These are phyloP conservation scores for Babjeviella inositovora DNA, from an alignment of 805 yeast genomes.

Conservation along the genomic window DNA sequence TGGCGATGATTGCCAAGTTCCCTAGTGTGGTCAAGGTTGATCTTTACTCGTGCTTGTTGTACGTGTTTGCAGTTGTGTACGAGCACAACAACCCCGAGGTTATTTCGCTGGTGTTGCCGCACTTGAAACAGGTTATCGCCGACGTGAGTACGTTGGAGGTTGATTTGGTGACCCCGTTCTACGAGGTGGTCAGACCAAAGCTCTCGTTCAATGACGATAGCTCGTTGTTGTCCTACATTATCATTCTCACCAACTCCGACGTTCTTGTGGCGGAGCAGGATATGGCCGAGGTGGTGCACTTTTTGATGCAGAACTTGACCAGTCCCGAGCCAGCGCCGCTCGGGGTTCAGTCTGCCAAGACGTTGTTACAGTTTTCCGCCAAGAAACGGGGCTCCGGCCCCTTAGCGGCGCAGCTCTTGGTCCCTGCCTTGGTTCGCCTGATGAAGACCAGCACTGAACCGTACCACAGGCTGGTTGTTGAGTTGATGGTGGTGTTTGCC, in stretches of 20 bases:
- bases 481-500: conserved; percentile 28
- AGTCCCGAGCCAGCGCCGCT: conserved; percentile 18
- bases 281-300: conserved; percentile 13
- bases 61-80: conserved; percentile 40
- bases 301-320: conserved; percentile 16
- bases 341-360: conserved; percentile 45
- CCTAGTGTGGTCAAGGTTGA: conserved; percentile 60
- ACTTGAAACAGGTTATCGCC: conserved; percentile 25
- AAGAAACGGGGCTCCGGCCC: conserved; percentile 12
- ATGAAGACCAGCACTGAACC: conserved; percentile 7
- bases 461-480: conserved; percentile 25
- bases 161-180: conserved; percentile 15
- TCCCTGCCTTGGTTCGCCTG: conserved; percentile 24
- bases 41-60: conserved; percentile 53
- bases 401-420: conserved; percentile 20
- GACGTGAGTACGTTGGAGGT: conserved; percentile 11
- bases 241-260: conserved; percentile 22
- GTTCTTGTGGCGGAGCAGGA: conserved; percentile 15
- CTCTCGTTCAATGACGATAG: conserved; percentile 12
- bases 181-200: conserved; percentile 14
- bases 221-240: conserved; percentile 23
- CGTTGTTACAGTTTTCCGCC: conserved; percentile 20
- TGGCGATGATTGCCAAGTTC: conserved; percentile 47
- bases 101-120: conserved; percentile 34
- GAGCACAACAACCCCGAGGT: conserved; percentile 21